Evolutionary conservation across 495 filamentous ascomycete genomes (phyloP).

Genomic region (Tuber melanosporum): DNA sequence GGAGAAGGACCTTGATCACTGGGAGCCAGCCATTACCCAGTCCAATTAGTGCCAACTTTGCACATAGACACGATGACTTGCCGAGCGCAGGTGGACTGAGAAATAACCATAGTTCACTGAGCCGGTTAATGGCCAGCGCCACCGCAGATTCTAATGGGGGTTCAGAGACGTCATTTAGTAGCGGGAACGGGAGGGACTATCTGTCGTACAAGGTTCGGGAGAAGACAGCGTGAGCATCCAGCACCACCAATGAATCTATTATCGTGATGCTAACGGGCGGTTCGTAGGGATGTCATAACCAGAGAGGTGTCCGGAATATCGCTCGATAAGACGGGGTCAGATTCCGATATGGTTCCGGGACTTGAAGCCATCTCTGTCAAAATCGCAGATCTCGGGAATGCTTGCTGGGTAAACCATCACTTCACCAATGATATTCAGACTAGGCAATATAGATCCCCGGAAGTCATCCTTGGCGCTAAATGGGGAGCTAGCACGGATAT

Average conservation of each 20-base stretch:
- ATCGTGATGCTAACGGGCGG: slow-evolving; percentile 8
- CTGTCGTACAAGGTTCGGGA: slow-evolving; percentile 77
- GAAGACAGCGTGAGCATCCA: slow-evolving; percentile 75
- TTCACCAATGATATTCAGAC: slow-evolving; percentile 99
- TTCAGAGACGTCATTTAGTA: slow-evolving; percentile 38
- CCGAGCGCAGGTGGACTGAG: slow-evolving; percentile 54
- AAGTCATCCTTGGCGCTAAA: slow-evolving; percentile 93
- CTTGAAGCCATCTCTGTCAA: slow-evolving; percentile 91
- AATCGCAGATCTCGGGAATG: slow-evolving; percentile 96
- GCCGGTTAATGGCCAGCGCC: slow-evolving; percentile 57
- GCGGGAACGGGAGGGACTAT: slow-evolving; percentile 51
- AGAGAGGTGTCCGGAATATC: slow-evolving; percentile 93
- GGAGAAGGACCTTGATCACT: slow-evolving; percentile 89
- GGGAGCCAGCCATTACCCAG: slow-evolving; percentile 95
- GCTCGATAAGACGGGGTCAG: slow-evolving; percentile 63
- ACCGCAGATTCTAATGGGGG: slow-evolving; percentile 31
- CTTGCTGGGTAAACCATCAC: slow-evolving; percentile 97
- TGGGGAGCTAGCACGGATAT: slow-evolving; percentile 98
- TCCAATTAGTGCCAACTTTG: slow-evolving; percentile 87
- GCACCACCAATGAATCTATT: slow-evolving; percentile 16
- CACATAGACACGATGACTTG: slow-evolving; percentile 47
- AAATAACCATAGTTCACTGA: slow-evolving; percentile 65
- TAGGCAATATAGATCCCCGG: slow-evolving; percentile 91
- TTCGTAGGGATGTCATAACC: slow-evolving; percentile 70
- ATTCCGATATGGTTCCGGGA: slow-evolving; percentile 44